Base-by-base conservation (phyloP, 75 land plant species). In the Cupressus sempervirens region DNA sequence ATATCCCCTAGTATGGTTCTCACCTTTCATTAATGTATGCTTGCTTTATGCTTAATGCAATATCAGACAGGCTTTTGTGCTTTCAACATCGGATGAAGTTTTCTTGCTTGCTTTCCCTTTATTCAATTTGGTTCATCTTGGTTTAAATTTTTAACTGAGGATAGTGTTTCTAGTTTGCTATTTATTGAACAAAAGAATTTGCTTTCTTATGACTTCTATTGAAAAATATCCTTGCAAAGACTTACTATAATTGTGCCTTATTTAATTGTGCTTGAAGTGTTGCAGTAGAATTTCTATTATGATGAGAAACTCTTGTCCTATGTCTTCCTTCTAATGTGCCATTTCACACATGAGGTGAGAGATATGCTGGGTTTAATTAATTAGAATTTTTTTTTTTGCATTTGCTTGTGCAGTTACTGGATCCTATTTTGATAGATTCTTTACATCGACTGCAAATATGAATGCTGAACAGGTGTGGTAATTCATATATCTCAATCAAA, bases 391-490 rank as follows among this genome's bases (percentile, higher is more conserved):
- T 14, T 30, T 70, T 10, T 50, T 70, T 23, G 11, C 32, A 70
- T 70, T 70, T 70, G 74, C 35, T 70, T 70, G 35, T 88, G 53
- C 92, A 97, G 99, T 29, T 84, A 93, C 93, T 40, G 98, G 89
- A 16, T 98, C 99, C 13, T 96, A 85, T 84, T 88, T 98, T 81
- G 92, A 96, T 53, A 91, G 90, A 45, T 96, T 98, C 77, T 94
- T 85, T 91, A 92, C 95, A 76, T 84, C 93, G 74, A 98, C 98
- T 14, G 90, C 91, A 68, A 88, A 82, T 18, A 89, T 98, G 93
- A 89, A 92, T 82, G 92, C 98, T 0, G 80, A 85, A 84, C 93
- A 98, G 98, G 99, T 94, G 56, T 1, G 52, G 35, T 23, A 40
- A 16, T 62, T 74, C 46, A 8, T 43, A 16, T 13, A 6, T 81